Evolutionary conservation across 257 asterid species (phyloP).

Genomic region (Anisodus tanguticus): DNA sequence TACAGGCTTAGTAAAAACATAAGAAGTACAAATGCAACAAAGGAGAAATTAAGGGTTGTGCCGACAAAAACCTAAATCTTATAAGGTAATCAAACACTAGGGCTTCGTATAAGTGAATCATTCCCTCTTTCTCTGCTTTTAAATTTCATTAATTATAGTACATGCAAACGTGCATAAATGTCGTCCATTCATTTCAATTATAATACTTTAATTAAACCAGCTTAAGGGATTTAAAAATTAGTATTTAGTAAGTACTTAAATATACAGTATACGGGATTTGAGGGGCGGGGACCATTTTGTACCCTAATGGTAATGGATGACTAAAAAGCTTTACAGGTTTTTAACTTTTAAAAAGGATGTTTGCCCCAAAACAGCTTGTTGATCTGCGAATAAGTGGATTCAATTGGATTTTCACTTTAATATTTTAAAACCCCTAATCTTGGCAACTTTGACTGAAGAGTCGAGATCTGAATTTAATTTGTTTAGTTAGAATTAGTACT

Average conservation of each 20-base stretch:
- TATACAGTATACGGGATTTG: background rate
- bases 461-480: background rate
- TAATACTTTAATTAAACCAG: slow-evolving; percentile 40
- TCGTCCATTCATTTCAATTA: slow-evolving; percentile 44
- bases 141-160: slow-evolving; percentile 14
- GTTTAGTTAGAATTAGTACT: background rate
- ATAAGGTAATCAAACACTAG: slow-evolving; percentile 38
- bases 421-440: background rate
- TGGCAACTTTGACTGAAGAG: slow-evolving; percentile 14
- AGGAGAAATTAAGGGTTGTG: too few species aligned
- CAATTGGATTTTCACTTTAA: slow-evolving; percentile 11
- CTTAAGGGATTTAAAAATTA: slow-evolving; percentile 33
- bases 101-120: slow-evolving; percentile 31
- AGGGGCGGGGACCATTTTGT: slow-evolving; percentile 44
- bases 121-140: too few species aligned
- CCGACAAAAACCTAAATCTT: slow-evolving; percentile 18
- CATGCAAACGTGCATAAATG: slow-evolving; percentile 46
- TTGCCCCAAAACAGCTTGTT: slow-evolving; percentile 26
- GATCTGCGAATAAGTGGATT: slow-evolving; percentile 14
- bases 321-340: slow-evolving; percentile 29
- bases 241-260: background rate
- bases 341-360: slow-evolving; percentile 29
- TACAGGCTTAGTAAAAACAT: background rate
- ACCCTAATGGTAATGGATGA: background rate
- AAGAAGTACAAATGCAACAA: too few species aligned